phyloP scores from a whole-genome alignment of 306 rosid species.

The Hylodesmum podocarpum region DNA sequence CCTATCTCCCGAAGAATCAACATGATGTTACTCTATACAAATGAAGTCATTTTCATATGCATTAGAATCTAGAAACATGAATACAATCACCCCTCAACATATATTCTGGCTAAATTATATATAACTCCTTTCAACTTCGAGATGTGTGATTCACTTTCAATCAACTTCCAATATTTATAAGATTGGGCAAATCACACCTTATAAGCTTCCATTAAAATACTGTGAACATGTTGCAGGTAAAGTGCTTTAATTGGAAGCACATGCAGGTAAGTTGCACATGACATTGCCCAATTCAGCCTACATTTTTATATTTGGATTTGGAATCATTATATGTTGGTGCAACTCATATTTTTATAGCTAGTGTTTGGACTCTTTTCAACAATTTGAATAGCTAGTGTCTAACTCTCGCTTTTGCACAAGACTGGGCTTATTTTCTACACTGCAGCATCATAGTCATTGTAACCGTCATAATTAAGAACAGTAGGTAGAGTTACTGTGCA shows the following conservation, averaged over 20 bases:
- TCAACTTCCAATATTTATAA: not conserved
- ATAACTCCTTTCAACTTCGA: not conserved
- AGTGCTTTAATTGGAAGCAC: not conserved
- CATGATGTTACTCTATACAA: not conserved
- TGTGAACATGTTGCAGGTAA: not conserved
- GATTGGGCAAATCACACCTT: not conserved
- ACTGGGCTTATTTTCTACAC: not conserved
- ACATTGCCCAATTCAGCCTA: not conserved
- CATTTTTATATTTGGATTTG: constrained; percentile 11
- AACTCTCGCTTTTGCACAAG: constrained; percentile 1
- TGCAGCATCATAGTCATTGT: not conserved
- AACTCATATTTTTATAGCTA: not conserved
- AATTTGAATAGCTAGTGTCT: constrained; percentile 16
- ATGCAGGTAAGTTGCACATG: not conserved
- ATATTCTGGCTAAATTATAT: not conserved
- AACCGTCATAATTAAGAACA: not conserved
- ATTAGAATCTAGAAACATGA: constrained; percentile 1
- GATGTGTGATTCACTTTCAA: not conserved
- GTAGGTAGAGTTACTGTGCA: not conserved
- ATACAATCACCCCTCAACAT: not conserved
- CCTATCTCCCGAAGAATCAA: not conserved
- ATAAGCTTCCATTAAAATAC: not conserved
- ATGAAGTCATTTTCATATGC: not conserved
- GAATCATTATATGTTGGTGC: constrained; percentile 1
- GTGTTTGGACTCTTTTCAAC: not conserved